Conservation (phyloP, 805 yeast genomes). For the Starmerella bacillaris region DNA sequence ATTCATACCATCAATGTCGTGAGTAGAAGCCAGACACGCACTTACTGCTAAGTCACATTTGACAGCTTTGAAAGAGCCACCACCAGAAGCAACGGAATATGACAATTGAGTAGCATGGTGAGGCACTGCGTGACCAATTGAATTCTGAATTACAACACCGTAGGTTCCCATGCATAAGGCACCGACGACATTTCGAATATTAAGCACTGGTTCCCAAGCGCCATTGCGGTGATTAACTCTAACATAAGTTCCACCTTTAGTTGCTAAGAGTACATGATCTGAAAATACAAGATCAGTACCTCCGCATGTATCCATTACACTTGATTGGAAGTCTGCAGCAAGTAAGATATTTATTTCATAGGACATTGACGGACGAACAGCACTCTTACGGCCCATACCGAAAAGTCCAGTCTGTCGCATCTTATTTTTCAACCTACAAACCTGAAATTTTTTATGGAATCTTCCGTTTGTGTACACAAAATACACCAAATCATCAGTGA, state of each 20-base stretch:
- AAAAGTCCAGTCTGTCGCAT: conserved; percentile 8
- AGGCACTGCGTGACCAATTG: not conserved
- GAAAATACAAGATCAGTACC: conserved; percentile 9
- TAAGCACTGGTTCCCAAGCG: conserved; percentile 9
- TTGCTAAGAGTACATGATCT: conserved; percentile 11
- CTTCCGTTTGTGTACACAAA: conserved; percentile 12
- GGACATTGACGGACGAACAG: conserved; percentile 4
- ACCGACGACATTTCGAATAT: conserved; percentile 9
- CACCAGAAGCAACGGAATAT: conserved; percentile 3
- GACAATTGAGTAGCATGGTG: conserved; percentile 1
- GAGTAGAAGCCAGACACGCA: conserved; percentile 7
- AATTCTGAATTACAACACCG: conserved; percentile 6
- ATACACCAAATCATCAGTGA: conserved; percentile 10
- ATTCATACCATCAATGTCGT: conserved; percentile 7
- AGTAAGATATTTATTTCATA: conserved; percentile 6
- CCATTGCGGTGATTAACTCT: conserved; percentile 9
- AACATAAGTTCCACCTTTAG: conserved; percentile 8
- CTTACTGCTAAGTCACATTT: conserved; percentile 6
- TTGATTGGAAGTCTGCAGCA: conserved; percentile 8
- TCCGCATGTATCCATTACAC: conserved; percentile 4
- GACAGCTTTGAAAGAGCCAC: conserved; percentile 9
- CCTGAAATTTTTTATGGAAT: conserved; percentile 15
- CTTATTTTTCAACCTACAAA: conserved; percentile 6
- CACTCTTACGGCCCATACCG: conserved; percentile 9
- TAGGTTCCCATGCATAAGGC: conserved; percentile 4